These are phyloP conservation scores for Thymus mandschuricus DNA, from an alignment of 257 asterid genomes.

Conservation along the genomic window DNA sequence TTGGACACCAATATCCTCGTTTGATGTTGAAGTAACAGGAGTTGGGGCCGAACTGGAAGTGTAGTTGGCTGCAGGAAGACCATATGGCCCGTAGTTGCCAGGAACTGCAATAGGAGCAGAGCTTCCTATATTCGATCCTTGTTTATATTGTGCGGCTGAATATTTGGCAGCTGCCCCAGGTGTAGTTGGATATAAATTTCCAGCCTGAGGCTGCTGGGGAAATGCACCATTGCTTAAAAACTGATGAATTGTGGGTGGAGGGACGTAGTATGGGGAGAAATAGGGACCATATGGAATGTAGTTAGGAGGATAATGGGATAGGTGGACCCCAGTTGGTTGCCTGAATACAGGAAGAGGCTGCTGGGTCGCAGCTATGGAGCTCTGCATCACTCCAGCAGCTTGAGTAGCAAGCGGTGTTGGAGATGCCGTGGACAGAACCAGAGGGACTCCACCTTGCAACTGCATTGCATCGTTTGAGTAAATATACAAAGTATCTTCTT, in stretches of 20 bases:
- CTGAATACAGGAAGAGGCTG: constrained; percentile 77
- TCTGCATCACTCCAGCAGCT: constrained; percentile 81
- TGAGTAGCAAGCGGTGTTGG: constrained; percentile 83
- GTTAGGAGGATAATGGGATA: constrained; percentile 80
- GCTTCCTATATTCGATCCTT: constrained; percentile 72
- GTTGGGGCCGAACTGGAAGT: constrained; percentile 57
- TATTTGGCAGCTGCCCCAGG: constrained; percentile 74
- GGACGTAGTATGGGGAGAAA: constrained; percentile 73
- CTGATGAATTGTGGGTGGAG: constrained; percentile 80
- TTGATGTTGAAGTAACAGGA: constrained; percentile 66
- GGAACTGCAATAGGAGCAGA: constrained; percentile 68
- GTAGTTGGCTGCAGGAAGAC: constrained; percentile 66
- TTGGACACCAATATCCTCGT: constrained; percentile 66
- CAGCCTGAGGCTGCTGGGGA: constrained; percentile 89
- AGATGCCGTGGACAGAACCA: constrained; percentile 64
- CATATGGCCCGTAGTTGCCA: constrained; percentile 74
- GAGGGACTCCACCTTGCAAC: constrained; percentile 70
- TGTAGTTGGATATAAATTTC: constrained; percentile 64
- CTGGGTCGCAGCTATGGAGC: constrained; percentile 61
- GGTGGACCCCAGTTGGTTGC: constrained; percentile 82
- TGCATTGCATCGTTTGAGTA: constrained; percentile 31
- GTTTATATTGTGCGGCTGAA: constrained; percentile 78
- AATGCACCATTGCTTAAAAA: constrained; percentile 70
- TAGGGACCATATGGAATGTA: constrained; percentile 81
- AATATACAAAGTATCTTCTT: constrained; percentile 22